Percentiles rank a stretch among this genome's conserved stretches.
Evolutionary conservation across 2,329 filamentous ascomycete genomes (phyloP).

Genomic region (Exutisphaerella laricina): DNA sequence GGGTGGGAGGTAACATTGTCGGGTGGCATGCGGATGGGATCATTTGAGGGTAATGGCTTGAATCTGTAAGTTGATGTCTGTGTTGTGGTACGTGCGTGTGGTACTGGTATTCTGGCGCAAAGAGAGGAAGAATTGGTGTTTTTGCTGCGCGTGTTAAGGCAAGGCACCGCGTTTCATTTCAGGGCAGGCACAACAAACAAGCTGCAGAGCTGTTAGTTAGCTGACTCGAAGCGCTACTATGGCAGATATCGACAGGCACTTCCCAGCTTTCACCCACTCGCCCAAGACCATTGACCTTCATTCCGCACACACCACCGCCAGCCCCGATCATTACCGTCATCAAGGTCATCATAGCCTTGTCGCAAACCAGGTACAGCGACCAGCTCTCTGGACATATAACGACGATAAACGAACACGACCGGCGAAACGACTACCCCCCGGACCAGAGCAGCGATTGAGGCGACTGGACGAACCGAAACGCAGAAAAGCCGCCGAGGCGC

Average conservation of each 20-base stretch:
- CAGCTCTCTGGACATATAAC: slow-evolving; percentile 1
- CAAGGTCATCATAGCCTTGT: too few species aligned
- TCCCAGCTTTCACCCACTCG: background rate
- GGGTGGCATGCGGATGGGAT: background rate
- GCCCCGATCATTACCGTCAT: slow-evolving; percentile 7
- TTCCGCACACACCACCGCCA: background rate
- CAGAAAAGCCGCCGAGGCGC: slow-evolving; percentile 31
- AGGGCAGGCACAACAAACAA: background rate
- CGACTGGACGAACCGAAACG: slow-evolving; percentile 37
- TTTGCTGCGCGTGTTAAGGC: too few species aligned
- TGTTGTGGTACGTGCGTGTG: background rate
- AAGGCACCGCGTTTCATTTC: too few species aligned
- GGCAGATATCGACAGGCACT: slow-evolving; percentile 5
- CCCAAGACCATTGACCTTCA: background rate
- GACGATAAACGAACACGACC: slow-evolving; percentile 20
- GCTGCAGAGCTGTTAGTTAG: background rate
- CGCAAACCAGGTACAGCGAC: slow-evolving; percentile 25
- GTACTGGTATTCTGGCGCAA: too few species aligned
- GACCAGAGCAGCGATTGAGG: slow-evolving; percentile 41
- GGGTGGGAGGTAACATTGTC: background rate
- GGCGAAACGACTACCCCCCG: slow-evolving; percentile 34
- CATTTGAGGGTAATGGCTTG: background rate
- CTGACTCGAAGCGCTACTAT: slow-evolving; percentile 5
- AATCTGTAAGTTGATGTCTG: background rate
- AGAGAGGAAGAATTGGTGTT: too few species aligned